Evolutionary conservation across 2,329 filamentous ascomycete genomes (phyloP), one percentile per base, ranked within the genome.

Genomic region (Phyllosticta citribraziliensis): DNA sequence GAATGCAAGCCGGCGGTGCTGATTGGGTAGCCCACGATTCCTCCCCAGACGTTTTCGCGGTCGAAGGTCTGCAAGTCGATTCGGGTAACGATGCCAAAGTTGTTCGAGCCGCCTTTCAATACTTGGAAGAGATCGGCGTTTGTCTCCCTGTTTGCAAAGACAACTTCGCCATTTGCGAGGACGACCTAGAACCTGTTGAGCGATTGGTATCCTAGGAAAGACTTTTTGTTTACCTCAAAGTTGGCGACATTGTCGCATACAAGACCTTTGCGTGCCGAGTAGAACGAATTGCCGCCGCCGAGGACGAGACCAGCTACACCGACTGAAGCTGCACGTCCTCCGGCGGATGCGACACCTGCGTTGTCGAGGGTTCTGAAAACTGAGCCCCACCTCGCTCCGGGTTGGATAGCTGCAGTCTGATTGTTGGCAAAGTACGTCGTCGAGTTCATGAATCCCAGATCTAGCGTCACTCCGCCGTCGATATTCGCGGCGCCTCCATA

Each of bases 1-100:
- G 66, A 64, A 54, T 67, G 56, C 12, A 60, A 58, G 3, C 65
- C 61, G 54, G 65, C 66, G 60, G 66, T 64, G 27, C 64, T 66
- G 33, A 66, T 60, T 9, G 65, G 63, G 19, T 68, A 66, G 19
- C 67, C 67, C 19, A 74, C 65, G 1, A 73, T 67, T 1, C 75
- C 74, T 59, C 72, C 72, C 75, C 74, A 76, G 55, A 73, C 65
- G 0, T 53, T 25, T 11, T 53, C 11, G 2, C 55, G 55, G 19
- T 56, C 57, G n/a, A 61, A 60, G 2, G 20, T 27, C 8, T 17
- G 14, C 52, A 71, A 65, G 11, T 68, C 68, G 56, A 74, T 69
- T 6, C 68, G 66, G 2, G 72, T 74, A 2, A 75, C 72, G 17
- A 75, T 68, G 14, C 71, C 74, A 50, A 75, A 73, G 62, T 74